Base-by-base conservation (phyloP, 257 asterid species). In the Solanum piurae region DNA sequence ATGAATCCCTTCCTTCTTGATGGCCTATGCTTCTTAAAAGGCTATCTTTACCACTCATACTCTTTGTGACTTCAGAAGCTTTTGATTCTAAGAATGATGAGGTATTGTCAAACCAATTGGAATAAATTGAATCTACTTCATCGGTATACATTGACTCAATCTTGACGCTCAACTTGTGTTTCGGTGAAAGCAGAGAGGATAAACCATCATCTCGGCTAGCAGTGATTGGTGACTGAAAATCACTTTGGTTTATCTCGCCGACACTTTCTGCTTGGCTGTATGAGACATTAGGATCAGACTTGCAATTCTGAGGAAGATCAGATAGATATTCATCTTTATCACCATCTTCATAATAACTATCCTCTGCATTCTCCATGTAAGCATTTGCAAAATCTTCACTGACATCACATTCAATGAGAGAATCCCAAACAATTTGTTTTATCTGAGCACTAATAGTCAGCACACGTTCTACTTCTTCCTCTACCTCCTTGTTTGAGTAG, bases 381-480 rank as follows among this genome's bases (percentile, higher is more conserved):
- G 96, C 98, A 71, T 72, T 85, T 37, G 93, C 92, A 94, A 92
- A 97, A 82, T 97, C 94, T 80, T 90, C 90, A 84, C 95, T 97
- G 89, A 93, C 90, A 82, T 89, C 93, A 85, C 91, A 90, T 86
- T 90, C 91, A 60, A 92, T 90, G 89, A 90, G 91, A 69, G 87
- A 79, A 89, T 93, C 92, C 91, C 93, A 91, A 12, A 94, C 89
- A 88, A 95, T 91, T 91, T 93, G 96, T 92, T 95, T 97, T 40
- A 91, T 93, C 92, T 94, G 98, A 91, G 99, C 98, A 90, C 98
- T 95, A 77, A 96, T 33, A 87, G 85, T 86, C 83, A 94, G 89
- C 42, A 96, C 91, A 86, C 84, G 89, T 86, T 94, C 96, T 23
- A 94, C 88, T 90, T 97, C 99, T 25, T 92, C 90, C 75, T 89